phyloP scores from a whole-genome alignment of 108 stramenopile genomes.

The Nannochloropsis gaditana region DNA sequence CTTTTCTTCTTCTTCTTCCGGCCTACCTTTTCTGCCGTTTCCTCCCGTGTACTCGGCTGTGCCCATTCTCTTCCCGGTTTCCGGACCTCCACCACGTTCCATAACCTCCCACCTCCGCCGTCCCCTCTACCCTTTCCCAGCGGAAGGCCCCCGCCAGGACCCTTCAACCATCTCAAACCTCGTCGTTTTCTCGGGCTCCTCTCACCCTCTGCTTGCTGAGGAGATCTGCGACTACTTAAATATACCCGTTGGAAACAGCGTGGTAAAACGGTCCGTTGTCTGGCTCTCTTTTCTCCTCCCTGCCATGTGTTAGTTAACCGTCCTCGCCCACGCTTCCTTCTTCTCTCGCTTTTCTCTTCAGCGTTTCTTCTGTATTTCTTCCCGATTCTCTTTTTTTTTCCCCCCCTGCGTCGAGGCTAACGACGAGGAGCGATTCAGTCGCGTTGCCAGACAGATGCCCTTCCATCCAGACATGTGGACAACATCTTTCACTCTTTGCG shows the following conservation, averaged over 20 bases:
- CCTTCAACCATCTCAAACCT: not conserved
- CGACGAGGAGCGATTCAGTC: too few relatives aligned
- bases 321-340: not conserved
- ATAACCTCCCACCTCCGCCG: not conserved
- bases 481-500: too few relatives aligned
- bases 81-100: not conserved
- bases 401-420: too few relatives aligned
- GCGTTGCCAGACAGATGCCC: too few relatives aligned
- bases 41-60: too few relatives aligned
- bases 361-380: too few relatives aligned
- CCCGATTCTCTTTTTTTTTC: too few relatives aligned
- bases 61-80: not conserved
- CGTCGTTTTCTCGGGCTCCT: not conserved
- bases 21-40: too few relatives aligned
- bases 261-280: not conserved
- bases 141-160: not conserved
- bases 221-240: not conserved
- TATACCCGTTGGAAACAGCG: not conserved
- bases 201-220: not conserved
- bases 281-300: not conserved
- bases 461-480: too few relatives aligned
- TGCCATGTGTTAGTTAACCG: not conserved
- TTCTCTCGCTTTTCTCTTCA: not conserved
- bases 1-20: too few relatives aligned
- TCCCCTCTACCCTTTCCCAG: not conserved